Conservation (phyloP, 2,329 filamentous ascomycete genomes). For the Aaosphaeria pasadenensis region DNA sequence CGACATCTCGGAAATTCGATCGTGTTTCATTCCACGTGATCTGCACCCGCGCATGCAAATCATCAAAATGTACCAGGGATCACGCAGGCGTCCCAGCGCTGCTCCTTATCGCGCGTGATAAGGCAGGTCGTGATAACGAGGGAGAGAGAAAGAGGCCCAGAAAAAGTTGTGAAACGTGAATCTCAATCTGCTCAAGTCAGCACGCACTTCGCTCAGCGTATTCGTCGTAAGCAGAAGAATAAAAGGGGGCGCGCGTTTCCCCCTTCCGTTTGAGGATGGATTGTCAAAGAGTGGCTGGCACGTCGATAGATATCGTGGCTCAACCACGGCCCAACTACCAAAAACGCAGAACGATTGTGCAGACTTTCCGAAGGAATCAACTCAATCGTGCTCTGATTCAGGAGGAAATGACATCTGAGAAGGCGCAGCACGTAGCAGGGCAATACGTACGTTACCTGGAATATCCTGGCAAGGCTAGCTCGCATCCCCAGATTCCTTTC, state of each 20-base stretch:
- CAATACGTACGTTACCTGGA: neutral
- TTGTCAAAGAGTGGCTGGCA: no score
- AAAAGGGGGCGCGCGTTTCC: no score
- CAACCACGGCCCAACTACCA: no score
- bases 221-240: no score
- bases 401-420: neutral
- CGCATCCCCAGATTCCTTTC: neutral
- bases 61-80: neutral
- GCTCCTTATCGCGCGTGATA: neutral
- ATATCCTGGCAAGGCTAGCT: conserved; percentile 1
- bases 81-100: neutral
- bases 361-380: no score
- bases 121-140: neutral
- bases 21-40: no score
- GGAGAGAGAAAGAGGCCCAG: neutral
- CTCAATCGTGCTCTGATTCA: neutral
- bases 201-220: no score
- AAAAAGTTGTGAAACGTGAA: neutral
- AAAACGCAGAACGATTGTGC: no score
- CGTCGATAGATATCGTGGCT: no score
- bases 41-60: no score
- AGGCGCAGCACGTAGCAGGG: neutral
- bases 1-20: neutral
- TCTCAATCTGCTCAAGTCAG: neutral
- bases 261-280: no score